Percentiles rank a stretch among this genome's conserved stretches.
phyloP scores from a whole-genome alignment of 179 eudicot genomes.

The Dionaea muscipula region DNA sequence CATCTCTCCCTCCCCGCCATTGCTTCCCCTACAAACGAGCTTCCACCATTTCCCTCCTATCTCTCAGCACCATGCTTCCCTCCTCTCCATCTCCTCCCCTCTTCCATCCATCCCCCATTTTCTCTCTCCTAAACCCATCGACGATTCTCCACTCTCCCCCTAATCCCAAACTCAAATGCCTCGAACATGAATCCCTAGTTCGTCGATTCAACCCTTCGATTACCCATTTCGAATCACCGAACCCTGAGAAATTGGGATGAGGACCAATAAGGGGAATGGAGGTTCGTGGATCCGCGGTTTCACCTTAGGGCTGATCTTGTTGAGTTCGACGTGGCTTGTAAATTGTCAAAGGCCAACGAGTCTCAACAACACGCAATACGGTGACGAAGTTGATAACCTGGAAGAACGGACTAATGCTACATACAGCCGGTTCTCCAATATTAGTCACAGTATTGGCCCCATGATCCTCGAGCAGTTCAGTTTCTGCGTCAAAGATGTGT shows the following conservation, averaged over 20 bases:
- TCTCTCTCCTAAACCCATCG: neutral
- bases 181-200: neutral
- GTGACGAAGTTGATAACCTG: neutral
- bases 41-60: no score
- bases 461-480: slow-evolving; percentile 5
- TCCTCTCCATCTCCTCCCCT: neutral
- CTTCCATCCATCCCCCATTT: neutral
- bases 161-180: no score
- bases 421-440: slow-evolving; percentile 11
- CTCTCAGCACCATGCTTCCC: neutral
- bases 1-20: neutral
- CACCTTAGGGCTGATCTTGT: neutral
- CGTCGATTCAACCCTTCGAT: neutral
- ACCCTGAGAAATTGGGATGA: neutral
- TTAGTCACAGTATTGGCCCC: slow-evolving; percentile 10
- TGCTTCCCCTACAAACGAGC: neutral
- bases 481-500: slow-evolving; percentile 29
- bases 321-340: neutral
- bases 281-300: neutral
- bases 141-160: neutral
- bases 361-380: neutral
- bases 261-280: neutral
- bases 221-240: neutral
- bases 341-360: neutral
- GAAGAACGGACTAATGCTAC: slow-evolving; percentile 7